Conservation (phyloP, 495 filamentous ascomycete species). For the Aspergillus bridgeri region DNA sequence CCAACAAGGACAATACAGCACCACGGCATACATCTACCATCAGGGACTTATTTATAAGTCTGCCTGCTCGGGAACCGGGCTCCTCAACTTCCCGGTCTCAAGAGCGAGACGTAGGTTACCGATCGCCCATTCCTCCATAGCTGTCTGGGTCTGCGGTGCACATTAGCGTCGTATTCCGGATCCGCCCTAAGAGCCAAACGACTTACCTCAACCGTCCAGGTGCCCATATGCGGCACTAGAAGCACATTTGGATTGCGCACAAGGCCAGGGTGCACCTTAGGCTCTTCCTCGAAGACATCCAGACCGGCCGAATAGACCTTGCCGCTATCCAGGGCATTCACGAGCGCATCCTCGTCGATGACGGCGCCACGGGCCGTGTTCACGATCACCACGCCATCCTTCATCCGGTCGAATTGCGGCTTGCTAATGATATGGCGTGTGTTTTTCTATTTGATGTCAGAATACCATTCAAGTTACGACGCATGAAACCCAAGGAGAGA, state of each 20-base stretch:
- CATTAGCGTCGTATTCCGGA: not conserved
- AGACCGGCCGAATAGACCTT: constrained; percentile 60
- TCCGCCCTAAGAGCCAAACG: not conserved
- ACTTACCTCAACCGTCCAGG: constrained; percentile 61
- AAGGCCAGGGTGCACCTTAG: constrained; percentile 59
- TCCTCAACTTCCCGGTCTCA: constrained; percentile 53
- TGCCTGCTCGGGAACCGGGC: constrained; percentile 56
- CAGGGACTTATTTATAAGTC: constrained; percentile 32
- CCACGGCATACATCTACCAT: not conserved
- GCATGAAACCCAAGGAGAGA: no score
- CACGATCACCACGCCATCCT: constrained; percentile 65
- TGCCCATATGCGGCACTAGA: constrained; percentile 68
- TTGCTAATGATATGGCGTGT: constrained; percentile 65
- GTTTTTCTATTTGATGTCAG: constrained; percentile 41
- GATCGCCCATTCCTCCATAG: constrained; percentile 65
- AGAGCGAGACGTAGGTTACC: constrained; percentile 56
- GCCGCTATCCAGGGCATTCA: constrained; percentile 57
- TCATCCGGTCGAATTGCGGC: constrained; percentile 64
- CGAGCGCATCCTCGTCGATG: constrained; percentile 69
- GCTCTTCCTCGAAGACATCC: constrained; percentile 70
- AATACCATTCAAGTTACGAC: not conserved
- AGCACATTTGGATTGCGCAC: constrained; percentile 57
- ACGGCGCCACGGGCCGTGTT: constrained; percentile 69
- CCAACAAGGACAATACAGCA: not conserved
- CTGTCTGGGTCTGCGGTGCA: constrained; percentile 47